These are phyloP conservation scores for Backusella mclennaniae DNA, from an alignment of 192 early-diverging fungal genomes.

Conservation along the genomic window DNA sequence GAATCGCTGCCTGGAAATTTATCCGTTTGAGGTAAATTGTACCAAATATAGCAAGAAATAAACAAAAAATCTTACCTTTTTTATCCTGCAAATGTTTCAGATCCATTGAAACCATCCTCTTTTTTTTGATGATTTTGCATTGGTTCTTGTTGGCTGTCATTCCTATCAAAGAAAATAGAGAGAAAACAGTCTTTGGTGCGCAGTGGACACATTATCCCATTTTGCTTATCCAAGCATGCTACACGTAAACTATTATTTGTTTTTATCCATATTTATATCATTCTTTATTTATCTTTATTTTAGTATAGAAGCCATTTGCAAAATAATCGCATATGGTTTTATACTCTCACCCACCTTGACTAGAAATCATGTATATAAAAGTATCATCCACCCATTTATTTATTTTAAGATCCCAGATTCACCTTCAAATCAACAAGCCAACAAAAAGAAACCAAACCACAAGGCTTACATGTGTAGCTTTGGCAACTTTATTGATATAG, in stretches of 20 bases:
- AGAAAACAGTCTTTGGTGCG: conserved; percentile 41
- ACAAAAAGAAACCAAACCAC: conserved; percentile 13
- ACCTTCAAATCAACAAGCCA: background rate
- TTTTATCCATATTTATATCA: background rate
- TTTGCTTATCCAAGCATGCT: conserved; percentile 41
- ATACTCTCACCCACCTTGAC: conserved; percentile 17
- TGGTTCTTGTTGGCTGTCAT: conserved; percentile 46
- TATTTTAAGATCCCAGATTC: background rate
- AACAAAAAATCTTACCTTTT: background rate
- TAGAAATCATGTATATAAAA: background rate
- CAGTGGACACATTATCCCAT: conserved; percentile 45
- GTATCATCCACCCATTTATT: background rate
- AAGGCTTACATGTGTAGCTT: conserved; percentile 40
- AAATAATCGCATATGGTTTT: conserved; percentile 47
- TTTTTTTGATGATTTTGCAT: conserved; percentile 39
- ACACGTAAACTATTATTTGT: conserved; percentile 21
- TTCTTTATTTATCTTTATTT: background rate
- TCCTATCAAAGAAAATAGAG: conserved; percentile 27
- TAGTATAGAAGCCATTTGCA: conserved; percentile 31
- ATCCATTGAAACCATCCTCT: conserved; percentile 35
- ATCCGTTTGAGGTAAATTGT: conserved; percentile 39
- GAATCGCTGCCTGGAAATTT: conserved; percentile 32
- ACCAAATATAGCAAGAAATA: background rate
- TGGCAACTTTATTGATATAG: conserved; percentile 47
- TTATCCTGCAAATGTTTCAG: conserved; percentile 9